These are phyloP conservation scores for Acanthamoeba sp. DNA, from an alignment of 208 protist species.

Conservation along the genomic window DNA sequence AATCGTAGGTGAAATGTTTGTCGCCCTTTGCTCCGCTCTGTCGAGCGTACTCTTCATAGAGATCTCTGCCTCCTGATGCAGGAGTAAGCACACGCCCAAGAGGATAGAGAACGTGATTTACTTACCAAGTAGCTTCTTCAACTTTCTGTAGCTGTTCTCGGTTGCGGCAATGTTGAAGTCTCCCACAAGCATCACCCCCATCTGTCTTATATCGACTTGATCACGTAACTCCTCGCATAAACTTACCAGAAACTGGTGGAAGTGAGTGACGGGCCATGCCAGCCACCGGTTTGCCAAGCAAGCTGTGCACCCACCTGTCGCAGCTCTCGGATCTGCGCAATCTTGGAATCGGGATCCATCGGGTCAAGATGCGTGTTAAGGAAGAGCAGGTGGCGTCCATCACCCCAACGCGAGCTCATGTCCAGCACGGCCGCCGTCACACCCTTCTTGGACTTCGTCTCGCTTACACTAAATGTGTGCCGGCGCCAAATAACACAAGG, in stretches of 20 bases:
- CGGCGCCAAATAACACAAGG: constrained; percentile 3
- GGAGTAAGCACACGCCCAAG: too few relatives aligned
- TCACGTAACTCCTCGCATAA: background rate
- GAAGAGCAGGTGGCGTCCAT: background rate
- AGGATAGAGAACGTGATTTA: too few relatives aligned
- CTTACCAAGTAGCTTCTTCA: background rate
- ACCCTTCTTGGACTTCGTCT: constrained; percentile 31
- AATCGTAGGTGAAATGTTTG: constrained; percentile 1
- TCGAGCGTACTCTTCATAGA: background rate
- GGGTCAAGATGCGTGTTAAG: constrained; percentile 31
- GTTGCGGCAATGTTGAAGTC: constrained; percentile 40
- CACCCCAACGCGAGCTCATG: background rate
- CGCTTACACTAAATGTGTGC: constrained; percentile 34
- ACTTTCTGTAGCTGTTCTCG: background rate
- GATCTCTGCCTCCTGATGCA: background rate
- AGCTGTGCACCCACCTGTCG: constrained; percentile 3
- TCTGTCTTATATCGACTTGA: background rate
- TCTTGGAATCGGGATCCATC: constrained; percentile 16
- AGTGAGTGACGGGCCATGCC: too few relatives aligned
- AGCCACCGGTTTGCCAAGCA: background rate
- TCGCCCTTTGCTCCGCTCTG: background rate
- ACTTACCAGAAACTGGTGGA: background rate
- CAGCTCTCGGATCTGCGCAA: background rate
- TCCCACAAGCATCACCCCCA: constrained; percentile 41
- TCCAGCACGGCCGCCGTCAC: constrained; percentile 24